Percentiles rank a stretch among this genome's conserved stretches.
Evolutionary conservation across 2,329 filamentous ascomycete species (phyloP).

Genomic region (Diaporthe sp.): DNA sequence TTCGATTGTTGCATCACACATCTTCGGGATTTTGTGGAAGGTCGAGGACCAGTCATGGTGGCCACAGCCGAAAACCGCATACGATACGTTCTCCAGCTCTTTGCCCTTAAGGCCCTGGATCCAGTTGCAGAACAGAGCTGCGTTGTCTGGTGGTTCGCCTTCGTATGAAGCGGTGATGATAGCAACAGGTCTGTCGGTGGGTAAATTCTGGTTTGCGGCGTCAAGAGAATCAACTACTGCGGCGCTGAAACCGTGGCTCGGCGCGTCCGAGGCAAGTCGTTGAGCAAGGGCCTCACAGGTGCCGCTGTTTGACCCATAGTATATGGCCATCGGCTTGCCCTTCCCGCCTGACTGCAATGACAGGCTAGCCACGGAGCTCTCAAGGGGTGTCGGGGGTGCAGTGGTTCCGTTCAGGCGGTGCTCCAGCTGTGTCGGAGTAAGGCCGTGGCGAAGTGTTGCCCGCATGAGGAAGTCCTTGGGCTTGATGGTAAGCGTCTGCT

Average conservation of each 20-base stretch:
- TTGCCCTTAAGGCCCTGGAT: conserved; percentile 64
- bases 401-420: conserved; percentile 55
- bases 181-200: conserved; percentile 72
- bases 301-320: conserved; percentile 80
- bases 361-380: conserved; percentile 60
- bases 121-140: conserved; percentile 76
- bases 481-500: conserved; percentile 72
- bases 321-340: conserved; percentile 67
- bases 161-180: conserved; percentile 80
- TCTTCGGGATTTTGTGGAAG: conserved; percentile 74
- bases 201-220: conserved; percentile 70
- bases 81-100: conserved; percentile 68
- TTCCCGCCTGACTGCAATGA: conserved; percentile 43
- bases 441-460: conserved; percentile 72
- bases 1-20: conserved; percentile 67
- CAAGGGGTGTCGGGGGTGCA: conserved; percentile 53
- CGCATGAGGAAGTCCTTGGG: conserved; percentile 74
- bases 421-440: conserved; percentile 62
- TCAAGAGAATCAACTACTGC: conserved; percentile 70
- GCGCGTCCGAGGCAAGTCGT: conserved; percentile 70
- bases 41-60: conserved; percentile 68
- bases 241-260: conserved; percentile 70
- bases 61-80: conserved; percentile 78
- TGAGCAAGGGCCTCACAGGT: conserved; percentile 79
- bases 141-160: conserved; percentile 79